phyloP scores from a whole-genome alignment of 768 basidiomycete species.

The Lyophyllum semitale region DNA sequence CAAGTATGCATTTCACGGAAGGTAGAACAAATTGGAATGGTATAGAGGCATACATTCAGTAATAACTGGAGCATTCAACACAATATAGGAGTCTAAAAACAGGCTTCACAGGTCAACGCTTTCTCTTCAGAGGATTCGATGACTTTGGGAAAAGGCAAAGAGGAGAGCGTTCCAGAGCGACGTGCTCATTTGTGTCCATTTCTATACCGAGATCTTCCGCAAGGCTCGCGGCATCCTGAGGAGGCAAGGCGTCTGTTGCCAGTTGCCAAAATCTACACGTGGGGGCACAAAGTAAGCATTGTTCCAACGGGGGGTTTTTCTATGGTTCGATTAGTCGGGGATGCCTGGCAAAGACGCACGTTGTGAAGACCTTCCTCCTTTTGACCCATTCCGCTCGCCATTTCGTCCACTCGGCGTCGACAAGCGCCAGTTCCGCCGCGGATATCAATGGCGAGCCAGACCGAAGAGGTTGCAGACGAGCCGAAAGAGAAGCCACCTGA shows the following conservation, averaged over 20 bases:
- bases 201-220: slow-evolving; percentile 85
- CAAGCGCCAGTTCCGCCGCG: slow-evolving; percentile 63
- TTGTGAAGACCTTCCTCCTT: slow-evolving; percentile 74
- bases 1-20: background rate
- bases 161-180: slow-evolving; percentile 59
- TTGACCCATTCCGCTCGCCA: slow-evolving; percentile 84
- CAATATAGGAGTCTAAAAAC: background rate
- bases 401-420: slow-evolving; percentile 75
- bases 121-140: slow-evolving; percentile 49
- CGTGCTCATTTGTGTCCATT: slow-evolving; percentile 73
- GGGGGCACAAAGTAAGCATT: background rate
- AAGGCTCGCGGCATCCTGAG: slow-evolving; percentile 63
- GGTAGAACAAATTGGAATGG: background rate
- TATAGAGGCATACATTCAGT: background rate
- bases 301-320: background rate
- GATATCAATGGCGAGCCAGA: slow-evolving; percentile 69
- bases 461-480: slow-evolving; percentile 64
- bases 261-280: slow-evolving; percentile 72
- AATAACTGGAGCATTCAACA: background rate
- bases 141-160: slow-evolving; percentile 46
- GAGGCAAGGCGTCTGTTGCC: slow-evolving; percentile 65
- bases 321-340: background rate
- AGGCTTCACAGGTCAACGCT: slow-evolving; percentile 35
- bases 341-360: slow-evolving; percentile 44
- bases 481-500: slow-evolving; percentile 51